phyloP scores from a whole-genome alignment of 2,329 filamentous ascomycete genomes.

The Leptoxyphium fumago region DNA sequence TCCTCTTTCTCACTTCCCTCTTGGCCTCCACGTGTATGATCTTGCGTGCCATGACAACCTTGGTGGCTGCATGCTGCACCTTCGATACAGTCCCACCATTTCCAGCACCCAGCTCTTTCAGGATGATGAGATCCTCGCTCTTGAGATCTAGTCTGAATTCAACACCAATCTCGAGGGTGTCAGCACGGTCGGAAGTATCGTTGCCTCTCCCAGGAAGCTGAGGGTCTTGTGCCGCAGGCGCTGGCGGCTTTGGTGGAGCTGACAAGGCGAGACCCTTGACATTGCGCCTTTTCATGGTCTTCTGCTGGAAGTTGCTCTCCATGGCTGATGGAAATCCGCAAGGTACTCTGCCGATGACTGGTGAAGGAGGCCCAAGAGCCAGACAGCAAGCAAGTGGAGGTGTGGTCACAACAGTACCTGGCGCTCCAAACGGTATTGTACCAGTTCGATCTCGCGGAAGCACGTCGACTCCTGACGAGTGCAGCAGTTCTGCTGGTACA shows the following conservation, averaged over 20 bases:
- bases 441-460: too few relatives aligned
- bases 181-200: conserved; percentile 42
- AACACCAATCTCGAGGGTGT: conserved; percentile 85
- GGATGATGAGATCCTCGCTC: conserved; percentile 78
- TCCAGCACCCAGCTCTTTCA: conserved; percentile 88
- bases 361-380: too few relatives aligned
- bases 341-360: too few relatives aligned
- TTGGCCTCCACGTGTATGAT: conserved; percentile 98
- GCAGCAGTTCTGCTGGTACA: too few relatives aligned
- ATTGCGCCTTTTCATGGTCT: conserved; percentile 97
- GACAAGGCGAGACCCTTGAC: conserved; percentile 88
- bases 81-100: conserved; percentile 98
- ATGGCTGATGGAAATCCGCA: conserved; percentile 9
- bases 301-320: conserved; percentile 49
- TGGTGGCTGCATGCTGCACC: conserved; percentile 85
- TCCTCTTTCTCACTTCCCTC: conserved; percentile 90
- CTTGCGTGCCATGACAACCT: conserved; percentile 96
- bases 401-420: too few relatives aligned
- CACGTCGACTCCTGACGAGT: too few relatives aligned
- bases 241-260: conserved; percentile 54
- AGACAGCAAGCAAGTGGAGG: too few relatives aligned
- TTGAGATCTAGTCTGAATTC: conserved; percentile 90
- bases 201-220: conserved; percentile 46
- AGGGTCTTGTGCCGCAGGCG: conserved; percentile 57
- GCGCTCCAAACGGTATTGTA: too few relatives aligned